Evolutionary conservation across 228 moss, liverwort and hornwort species (phyloP), one percentile per base, ranked within the genome.

Genomic region (Sphagnum magellanicum): DNA sequence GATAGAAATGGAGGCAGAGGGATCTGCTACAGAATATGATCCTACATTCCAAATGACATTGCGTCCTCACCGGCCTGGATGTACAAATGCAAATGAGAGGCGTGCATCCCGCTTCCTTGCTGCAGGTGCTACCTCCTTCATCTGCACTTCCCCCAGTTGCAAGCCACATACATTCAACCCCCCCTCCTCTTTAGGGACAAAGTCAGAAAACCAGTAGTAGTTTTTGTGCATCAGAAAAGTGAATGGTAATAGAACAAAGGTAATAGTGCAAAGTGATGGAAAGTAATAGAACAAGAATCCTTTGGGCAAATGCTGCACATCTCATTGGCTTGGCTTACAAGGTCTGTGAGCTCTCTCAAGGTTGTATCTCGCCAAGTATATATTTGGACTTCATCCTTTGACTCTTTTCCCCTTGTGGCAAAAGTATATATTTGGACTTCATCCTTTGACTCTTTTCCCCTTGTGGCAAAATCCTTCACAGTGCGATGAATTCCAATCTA

Each of bases 331-430:
- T 17, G 16, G 6, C 86, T 79, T 83, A 98, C 98, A 60, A 98
- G 79, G 77, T 98, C 98, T 73, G 98, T 98, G 15, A 98, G 89
- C 78, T 98, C 98, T 63, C 98, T 85, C 80, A 98, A 70, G 60
- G 93, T 93, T 60, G 98, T 94, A 89, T 98, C 98, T 67, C 91
- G 85, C 98, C 98, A 98, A 66, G 98, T 98, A 77, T 98, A 98
- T 16, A 98, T 98, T 72, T 98, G 98, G 55, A 98, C 98, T 75
- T 98, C 98, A 68, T 94, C 94, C 81, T 98, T 98, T 4, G 98
- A 94, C 62, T 94, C n/a, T n/a, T n/a, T n/a, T n/a, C n/a, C n/a
- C n/a, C n/a, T n/a, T n/a, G n/a, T n/a, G n/a, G n/a, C n/a, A n/a
- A n/a, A 98, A 66, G 98, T 98, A 77, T 98, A 98, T 16, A 98